Evolutionary conservation across 2,329 filamentous ascomycete genomes (phyloP).

Genomic region (Aspergillus sp.): DNA sequence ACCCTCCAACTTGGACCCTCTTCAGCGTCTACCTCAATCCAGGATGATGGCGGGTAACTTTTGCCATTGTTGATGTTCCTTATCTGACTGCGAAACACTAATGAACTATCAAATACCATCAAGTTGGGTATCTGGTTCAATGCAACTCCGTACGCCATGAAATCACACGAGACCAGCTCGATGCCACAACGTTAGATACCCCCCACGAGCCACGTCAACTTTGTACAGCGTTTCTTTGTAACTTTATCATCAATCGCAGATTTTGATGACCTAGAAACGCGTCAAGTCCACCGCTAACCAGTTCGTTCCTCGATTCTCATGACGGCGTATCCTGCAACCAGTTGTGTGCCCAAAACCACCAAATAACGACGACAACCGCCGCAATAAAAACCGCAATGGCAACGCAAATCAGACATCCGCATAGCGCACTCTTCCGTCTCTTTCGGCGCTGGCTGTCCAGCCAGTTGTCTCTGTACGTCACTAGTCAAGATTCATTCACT

Average conservation of each 20-base stretch:
- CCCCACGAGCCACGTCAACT: neutral
- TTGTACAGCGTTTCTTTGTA: neutral
- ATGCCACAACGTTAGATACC: neutral
- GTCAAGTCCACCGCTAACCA: neutral
- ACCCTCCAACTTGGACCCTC: neutral
- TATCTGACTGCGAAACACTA: neutral
- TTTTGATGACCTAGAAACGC: neutral
- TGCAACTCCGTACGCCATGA: too few species aligned
- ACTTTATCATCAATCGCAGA: neutral
- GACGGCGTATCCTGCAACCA: conserved; percentile 26
- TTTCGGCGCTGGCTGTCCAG: conserved; percentile 53
- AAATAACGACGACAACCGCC: conserved; percentile 43
- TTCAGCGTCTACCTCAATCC: neutral
- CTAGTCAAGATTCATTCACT: neutral
- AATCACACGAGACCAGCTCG: neutral
- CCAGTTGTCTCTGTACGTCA: conserved; percentile 50
- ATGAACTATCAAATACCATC: neutral
- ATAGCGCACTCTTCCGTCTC: conserved; percentile 47
- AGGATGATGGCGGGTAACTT: neutral
- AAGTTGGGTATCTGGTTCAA: too few species aligned
- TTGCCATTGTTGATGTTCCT: neutral
- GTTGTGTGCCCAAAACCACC: conserved; percentile 42
- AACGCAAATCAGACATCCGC: conserved; percentile 40
- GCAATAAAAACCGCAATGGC: conserved; percentile 27
- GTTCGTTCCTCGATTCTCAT: neutral